A percentile compares a stretch with the other conserved stretches of the same genome.
Evolutionary conservation across 1,139 yeast genomes (phyloP).

Genomic region (Debaryomycetaceae sp.): DNA sequence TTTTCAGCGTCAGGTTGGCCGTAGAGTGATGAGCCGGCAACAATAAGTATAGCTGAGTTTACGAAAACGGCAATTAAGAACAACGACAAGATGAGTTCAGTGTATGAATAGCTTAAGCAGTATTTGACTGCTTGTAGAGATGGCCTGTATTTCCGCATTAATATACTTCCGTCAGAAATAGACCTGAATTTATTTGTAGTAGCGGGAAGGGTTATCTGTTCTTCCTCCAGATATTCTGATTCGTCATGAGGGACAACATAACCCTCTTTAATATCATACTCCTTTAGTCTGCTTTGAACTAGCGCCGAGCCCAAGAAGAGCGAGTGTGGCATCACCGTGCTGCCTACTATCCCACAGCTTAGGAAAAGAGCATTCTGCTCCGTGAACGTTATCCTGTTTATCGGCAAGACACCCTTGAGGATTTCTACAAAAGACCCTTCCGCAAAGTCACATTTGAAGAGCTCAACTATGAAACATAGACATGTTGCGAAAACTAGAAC

Average conservation of each 20-base stretch:
- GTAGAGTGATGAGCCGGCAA: conserved; percentile 66
- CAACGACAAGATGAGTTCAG: conserved; percentile 62
- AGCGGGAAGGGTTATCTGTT: conserved; percentile 14
- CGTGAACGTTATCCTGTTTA: conserved; percentile 42
- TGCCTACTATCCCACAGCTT: conserved; percentile 73
- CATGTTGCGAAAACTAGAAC: conserved; percentile 63
- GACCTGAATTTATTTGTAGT: conserved; percentile 27
- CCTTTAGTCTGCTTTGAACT: conserved; percentile 70
- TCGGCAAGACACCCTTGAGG: conserved; percentile 63
- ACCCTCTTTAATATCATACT: conserved; percentile 55
- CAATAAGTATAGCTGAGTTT: conserved; percentile 69
- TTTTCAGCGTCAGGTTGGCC: conserved; percentile 61
- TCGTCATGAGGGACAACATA: conserved; percentile 11
- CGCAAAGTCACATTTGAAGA: conserved; percentile 49
- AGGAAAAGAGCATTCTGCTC: conserved; percentile 61
- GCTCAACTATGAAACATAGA: conserved; percentile 58
- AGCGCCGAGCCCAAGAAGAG: conserved; percentile 71
- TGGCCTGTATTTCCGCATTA: conserved; percentile 51
- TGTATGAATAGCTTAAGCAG: conserved; percentile 61
- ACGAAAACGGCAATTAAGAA: conserved; percentile 74
- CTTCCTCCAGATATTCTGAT: conserved; percentile 6
- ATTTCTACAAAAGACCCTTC: conserved; percentile 33
- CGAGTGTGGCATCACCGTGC: conserved; percentile 84
- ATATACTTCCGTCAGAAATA: conserved; percentile 35
- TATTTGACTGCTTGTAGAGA: conserved; percentile 64